Conservation (phyloP, 129 eudicot species). For the carrot (Daucus carota) region DNA sequence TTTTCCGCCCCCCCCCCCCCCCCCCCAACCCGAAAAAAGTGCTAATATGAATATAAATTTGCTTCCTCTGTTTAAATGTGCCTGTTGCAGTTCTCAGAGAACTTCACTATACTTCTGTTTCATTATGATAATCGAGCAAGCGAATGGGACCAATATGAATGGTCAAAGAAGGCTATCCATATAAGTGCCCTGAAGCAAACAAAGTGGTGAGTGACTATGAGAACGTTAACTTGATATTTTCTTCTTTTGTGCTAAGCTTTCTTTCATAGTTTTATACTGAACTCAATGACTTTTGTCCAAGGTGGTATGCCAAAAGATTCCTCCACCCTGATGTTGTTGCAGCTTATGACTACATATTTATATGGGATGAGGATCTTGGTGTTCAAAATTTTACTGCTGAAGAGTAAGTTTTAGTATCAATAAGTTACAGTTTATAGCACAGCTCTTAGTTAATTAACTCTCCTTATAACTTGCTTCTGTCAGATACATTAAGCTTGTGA, state of each 20-base stretch:
- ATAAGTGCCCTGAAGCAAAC: constrained; percentile 7
- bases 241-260: neutral
- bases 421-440: neutral
- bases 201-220: constrained; percentile 2
- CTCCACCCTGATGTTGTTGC: constrained; percentile 9
- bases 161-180: constrained; percentile 6
- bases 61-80: neutral
- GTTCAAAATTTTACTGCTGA: neutral
- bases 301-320: constrained; percentile 7
- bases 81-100: neutral
- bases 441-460: neutral
- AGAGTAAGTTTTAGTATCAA: neutral
- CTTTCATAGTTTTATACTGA: neutral
- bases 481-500: constrained; percentile 5
- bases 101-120: constrained; percentile 1
- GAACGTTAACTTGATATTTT: neutral
- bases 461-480: neutral
- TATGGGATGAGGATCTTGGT: constrained; percentile 8
- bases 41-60: neutral
- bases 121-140: constrained; percentile 6
- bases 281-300: neutral
- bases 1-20: neutral
- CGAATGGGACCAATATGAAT: constrained; percentile 1
- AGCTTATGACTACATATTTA: constrained; percentile 10
- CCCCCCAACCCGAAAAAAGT: too few relatives aligned